phyloP scores from a whole-genome alignment of 2,329 filamentous ascomycete species.

The Cryphonectria parasitica region DNA sequence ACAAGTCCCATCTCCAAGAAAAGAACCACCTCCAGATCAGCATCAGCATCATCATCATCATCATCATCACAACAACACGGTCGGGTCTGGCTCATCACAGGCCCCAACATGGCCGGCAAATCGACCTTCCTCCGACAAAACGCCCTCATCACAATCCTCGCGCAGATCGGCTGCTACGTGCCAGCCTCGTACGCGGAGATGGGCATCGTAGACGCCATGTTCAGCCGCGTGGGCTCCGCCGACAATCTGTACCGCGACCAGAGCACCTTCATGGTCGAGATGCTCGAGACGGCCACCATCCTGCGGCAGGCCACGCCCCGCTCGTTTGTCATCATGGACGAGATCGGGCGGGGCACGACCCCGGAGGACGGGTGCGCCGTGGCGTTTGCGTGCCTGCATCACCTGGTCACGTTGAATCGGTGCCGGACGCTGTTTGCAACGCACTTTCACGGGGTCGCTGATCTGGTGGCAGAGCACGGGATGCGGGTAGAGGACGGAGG shows the following conservation, averaged over 20 bases:
- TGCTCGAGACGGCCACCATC: conserved; percentile 94
- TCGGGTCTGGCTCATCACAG: conserved; percentile 69
- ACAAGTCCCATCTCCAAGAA: conserved; percentile 9
- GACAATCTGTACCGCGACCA: conserved; percentile 95
- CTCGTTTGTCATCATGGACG: conserved; percentile 97
- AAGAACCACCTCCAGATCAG: conserved; percentile 38
- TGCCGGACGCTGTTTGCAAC: conserved; percentile 90
- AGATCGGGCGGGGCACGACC: conserved; percentile 92
- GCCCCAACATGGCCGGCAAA: conserved; percentile 99
- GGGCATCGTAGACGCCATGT: conserved; percentile 93
- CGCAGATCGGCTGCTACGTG: conserved; percentile 91
- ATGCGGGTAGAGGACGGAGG: conserved; percentile 43
- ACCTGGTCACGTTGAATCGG: conserved; percentile 76
- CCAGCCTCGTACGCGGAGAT: conserved; percentile 85
- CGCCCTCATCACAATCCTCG: conserved; percentile 89
- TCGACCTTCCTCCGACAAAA: conserved; percentile 96
- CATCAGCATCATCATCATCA: conserved; percentile 68
- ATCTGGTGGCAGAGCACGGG: conserved; percentile 66
- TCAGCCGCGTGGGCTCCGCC: conserved; percentile 89
- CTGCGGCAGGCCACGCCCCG: conserved; percentile 80
- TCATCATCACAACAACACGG: conserved; percentile 55
- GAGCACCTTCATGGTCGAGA: conserved; percentile 99
- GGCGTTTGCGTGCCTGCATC: conserved; percentile 84
- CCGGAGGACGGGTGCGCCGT: conserved; percentile 90
- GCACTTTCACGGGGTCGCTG: conserved; percentile 85